These are phyloP conservation scores for Acephala macrosclerotiorum DNA, from an alignment of 2,329 filamentous ascomycete genomes.

Conservation along the genomic window DNA sequence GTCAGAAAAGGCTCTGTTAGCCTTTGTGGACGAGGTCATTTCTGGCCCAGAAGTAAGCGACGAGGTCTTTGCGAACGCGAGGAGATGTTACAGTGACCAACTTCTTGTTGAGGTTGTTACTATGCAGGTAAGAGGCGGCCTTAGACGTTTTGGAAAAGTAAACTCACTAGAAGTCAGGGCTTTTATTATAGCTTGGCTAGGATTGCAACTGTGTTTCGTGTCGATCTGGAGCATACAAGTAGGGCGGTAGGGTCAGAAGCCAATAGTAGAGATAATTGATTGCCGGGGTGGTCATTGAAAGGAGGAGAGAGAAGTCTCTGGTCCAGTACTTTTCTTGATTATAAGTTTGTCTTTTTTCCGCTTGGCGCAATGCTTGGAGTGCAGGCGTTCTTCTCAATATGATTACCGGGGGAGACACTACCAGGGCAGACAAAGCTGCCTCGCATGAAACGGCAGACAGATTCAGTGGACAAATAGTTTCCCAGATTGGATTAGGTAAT, in stretches of 20 bases:
- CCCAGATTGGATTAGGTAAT: slow-evolving; percentile 6
- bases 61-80: slow-evolving; percentile 31
- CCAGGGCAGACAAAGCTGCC: background rate
- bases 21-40: slow-evolving; percentile 35
- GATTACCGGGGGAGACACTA: background rate
- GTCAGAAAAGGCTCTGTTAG: slow-evolving; percentile 32
- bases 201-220: slow-evolving; percentile 33
- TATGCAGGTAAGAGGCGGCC: slow-evolving; percentile 32
- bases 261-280: background rate
- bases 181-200: slow-evolving; percentile 34
- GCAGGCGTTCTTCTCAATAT: slow-evolving; percentile 4
- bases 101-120: slow-evolving; percentile 35
- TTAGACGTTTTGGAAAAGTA: background rate
- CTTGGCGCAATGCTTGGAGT: slow-evolving; percentile 4
- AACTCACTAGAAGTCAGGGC: slow-evolving; percentile 27
- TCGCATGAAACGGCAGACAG: background rate
- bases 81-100: slow-evolving; percentile 34
- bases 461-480: background rate
- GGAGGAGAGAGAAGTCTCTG: background rate
- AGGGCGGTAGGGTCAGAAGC: slow-evolving; percentile 1
- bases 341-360: background rate
- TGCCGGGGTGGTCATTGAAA: background rate
- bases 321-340: slow-evolving; percentile 1
- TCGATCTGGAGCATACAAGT: slow-evolving; percentile 28
- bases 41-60: slow-evolving; percentile 32